A percentile compares a stretch with the other conserved stretches of the same genome.
Conservation (phyloP, 208 protist genomes). For the Crithidia acanthocephali region DNA sequence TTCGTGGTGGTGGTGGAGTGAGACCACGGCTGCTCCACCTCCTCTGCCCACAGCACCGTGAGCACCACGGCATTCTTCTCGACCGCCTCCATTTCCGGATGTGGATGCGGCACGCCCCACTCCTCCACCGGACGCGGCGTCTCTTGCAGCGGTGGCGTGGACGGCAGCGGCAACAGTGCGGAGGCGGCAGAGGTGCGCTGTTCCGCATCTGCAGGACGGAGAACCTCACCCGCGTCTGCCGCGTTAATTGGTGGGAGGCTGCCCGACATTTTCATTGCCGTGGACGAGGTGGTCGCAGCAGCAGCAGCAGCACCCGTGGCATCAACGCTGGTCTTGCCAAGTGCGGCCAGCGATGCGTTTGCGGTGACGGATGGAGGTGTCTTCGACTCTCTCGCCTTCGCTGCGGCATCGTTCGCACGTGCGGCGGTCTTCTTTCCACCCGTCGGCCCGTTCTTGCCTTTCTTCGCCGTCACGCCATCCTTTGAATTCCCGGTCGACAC, state of each 20-base stretch:
- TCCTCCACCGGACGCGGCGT: conserved; percentile 39
- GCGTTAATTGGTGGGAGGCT: background rate
- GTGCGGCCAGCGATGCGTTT: background rate
- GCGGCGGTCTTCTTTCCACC: conserved; percentile 3
- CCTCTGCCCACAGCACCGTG: conserved; percentile 48
- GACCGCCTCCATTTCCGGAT: conserved; percentile 60
- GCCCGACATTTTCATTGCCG: background rate
- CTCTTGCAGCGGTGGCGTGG: conserved; percentile 22
- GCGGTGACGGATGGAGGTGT: background rate
- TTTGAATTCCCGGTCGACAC: background rate
- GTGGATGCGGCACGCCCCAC: conserved; percentile 48
- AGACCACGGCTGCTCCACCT: background rate
- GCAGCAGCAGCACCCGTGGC: background rate
- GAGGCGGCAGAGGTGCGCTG: background rate
- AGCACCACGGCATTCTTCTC: conserved; percentile 78
- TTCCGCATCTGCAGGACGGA: too few relatives aligned
- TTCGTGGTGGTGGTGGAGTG: background rate
- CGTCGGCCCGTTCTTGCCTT: background rate
- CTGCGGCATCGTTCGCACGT: background rate
- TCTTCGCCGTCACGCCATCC: background rate
- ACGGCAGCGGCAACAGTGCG: conserved; percentile 6
- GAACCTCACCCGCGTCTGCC: too few relatives aligned
- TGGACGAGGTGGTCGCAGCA: background rate
- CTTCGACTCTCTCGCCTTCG: background rate
- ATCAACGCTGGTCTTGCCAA: too few relatives aligned